These are phyloP conservation scores for Coprinopsis sp. DNA, from an alignment of 768 basidiomycete species.

Conservation along the genomic window DNA sequence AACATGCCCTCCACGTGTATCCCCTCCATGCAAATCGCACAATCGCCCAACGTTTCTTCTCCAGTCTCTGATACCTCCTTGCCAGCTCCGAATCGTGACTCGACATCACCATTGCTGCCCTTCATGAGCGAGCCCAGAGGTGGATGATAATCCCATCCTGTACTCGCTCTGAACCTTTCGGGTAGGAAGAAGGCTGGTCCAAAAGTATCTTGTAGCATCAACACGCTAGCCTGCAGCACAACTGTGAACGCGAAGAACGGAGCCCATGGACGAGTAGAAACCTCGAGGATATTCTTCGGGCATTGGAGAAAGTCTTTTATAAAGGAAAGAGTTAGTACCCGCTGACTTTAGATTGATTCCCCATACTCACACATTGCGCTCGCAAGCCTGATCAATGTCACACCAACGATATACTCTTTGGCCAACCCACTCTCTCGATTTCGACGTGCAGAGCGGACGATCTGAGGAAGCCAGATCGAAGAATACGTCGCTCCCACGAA, in stretches of 20 bases:
- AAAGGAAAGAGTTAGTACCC: background rate
- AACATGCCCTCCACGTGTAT: constrained; percentile 43
- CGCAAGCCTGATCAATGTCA: constrained; percentile 64
- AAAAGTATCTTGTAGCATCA: constrained; percentile 69
- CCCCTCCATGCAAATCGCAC: constrained; percentile 90
- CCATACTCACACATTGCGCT: constrained; percentile 65
- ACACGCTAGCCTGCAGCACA: constrained; percentile 52
- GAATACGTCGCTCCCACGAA: constrained; percentile 70
- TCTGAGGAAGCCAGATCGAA: constrained; percentile 82
- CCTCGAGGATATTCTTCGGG: constrained; percentile 82
- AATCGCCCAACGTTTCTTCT: constrained; percentile 76
- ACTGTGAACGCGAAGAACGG: constrained; percentile 58
- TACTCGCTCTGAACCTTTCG: constrained; percentile 50
- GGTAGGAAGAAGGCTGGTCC: constrained; percentile 87
- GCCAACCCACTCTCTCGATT: constrained; percentile 67
- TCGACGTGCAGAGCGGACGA: constrained; percentile 67
- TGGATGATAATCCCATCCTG: constrained; percentile 84
- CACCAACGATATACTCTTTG: constrained; percentile 71
- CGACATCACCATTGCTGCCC: too few species aligned
- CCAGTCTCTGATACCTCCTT: constrained; percentile 71
- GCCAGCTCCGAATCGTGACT: too few species aligned
- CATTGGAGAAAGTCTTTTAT: constrained; percentile 72
- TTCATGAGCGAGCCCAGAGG: constrained; percentile 66
- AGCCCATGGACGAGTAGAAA: constrained; percentile 67
- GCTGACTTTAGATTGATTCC: background rate